These are phyloP conservation scores for Cochliopodium minus DNA, from an alignment of 208 protist genomes.

Conservation along the genomic window DNA sequence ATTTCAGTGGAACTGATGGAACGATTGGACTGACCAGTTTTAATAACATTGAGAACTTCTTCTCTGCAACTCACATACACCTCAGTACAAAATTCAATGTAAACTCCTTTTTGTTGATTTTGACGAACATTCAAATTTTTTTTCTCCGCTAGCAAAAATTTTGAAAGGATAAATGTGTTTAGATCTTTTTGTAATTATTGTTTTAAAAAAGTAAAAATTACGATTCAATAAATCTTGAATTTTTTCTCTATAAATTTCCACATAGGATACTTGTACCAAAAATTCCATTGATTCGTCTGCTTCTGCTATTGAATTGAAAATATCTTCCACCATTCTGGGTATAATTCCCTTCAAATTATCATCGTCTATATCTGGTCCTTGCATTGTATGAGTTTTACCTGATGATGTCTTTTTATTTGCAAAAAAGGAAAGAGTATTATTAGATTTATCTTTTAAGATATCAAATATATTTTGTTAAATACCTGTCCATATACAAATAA, in stretches of 20 bases:
- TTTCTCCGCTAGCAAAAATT: conserved; percentile 15
- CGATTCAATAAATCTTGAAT: conserved; percentile 71
- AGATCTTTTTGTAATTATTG: conserved; percentile 44
- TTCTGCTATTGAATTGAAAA: conserved; percentile 59
- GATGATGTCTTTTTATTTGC: not conserved
- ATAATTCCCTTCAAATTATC: conserved; percentile 55
- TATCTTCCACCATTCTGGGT: conserved; percentile 60
- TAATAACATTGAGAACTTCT: conserved; percentile 61
- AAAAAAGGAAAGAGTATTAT: too few relatives aligned
- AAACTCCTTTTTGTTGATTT: conserved; percentile 41
- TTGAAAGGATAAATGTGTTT: conserved; percentile 27
- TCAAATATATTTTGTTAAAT: too few relatives aligned
- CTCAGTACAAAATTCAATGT: conserved; percentile 62
- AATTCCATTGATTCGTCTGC: conserved; percentile 55
- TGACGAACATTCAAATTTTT: conserved; percentile 39
- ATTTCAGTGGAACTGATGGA: conserved; percentile 37
- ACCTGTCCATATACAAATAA: conserved; percentile 55
- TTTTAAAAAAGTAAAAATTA: conserved; percentile 12
- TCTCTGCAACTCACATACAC: conserved; percentile 48
- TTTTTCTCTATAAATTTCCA: conserved; percentile 92
- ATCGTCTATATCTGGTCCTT: conserved; percentile 22
- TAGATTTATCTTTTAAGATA: too few relatives aligned
- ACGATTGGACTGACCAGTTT: conserved; percentile 36
- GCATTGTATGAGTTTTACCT: conserved; percentile 51
- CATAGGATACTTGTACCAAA: conserved; percentile 70